Percentiles rank a stretch among this genome's conserved stretches.
phyloP scores from a whole-genome alignment of 169 alveolate species.

The Plasmodium gaboni region DNA sequence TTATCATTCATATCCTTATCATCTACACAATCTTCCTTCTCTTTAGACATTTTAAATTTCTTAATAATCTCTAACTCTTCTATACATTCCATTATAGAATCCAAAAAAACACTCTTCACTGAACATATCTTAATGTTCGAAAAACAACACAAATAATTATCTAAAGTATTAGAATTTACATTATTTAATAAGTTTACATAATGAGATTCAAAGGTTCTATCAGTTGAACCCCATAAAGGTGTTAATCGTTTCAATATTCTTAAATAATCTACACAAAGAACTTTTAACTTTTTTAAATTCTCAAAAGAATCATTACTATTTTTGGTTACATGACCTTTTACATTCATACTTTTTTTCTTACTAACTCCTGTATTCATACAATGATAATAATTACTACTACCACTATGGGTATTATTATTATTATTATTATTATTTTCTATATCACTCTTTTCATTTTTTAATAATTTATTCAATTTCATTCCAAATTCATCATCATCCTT shows the following conservation, averaged over 20 bases:
- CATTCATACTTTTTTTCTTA: constrained; percentile 11
- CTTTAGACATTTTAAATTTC: constrained; percentile 21
- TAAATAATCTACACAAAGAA: constrained; percentile 40
- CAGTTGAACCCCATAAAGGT: constrained; percentile 44
- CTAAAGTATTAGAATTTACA: constrained; percentile 39
- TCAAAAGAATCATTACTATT: constrained; percentile 1
- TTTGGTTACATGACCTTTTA: not conserved
- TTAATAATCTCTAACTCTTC: constrained; percentile 64
- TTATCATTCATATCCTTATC: constrained; percentile 6
- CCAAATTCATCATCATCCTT: constrained; percentile 29
- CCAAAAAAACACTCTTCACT: constrained; percentile 27
- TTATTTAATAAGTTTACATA: constrained; percentile 45
- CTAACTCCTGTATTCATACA: not conserved
- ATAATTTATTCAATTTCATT: not conserved
- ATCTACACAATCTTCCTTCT: not conserved
- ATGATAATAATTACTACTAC: not conserved
- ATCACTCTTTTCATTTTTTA: constrained; percentile 3
- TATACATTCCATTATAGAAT: constrained; percentile 44
- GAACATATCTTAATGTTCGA: constrained; percentile 46
- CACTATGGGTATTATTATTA: not conserved
- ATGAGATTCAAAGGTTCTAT: constrained; percentile 64
- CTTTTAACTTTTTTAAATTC: constrained; percentile 21
- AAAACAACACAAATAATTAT: constrained; percentile 54
- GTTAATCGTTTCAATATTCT: constrained; percentile 46
- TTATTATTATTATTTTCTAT: not conserved